These are phyloP conservation scores for Stipa capillata DNA, from an alignment of 176 grass and related monocot genomes.

Conservation along the genomic window DNA sequence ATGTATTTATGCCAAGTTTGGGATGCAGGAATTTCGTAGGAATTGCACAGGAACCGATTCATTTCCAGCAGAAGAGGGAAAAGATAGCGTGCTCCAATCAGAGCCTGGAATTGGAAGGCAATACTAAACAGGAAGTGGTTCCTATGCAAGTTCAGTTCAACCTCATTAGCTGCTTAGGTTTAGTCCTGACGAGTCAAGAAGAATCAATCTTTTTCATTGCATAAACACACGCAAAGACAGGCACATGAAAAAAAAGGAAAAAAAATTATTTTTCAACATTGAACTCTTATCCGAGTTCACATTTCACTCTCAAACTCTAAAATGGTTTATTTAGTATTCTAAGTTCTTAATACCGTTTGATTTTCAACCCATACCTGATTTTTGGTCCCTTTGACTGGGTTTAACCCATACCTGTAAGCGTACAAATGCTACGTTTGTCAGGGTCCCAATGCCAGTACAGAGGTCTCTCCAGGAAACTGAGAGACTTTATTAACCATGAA, in stretches of 20 bases:
- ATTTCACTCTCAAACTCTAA: no score
- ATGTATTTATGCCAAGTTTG: neutral
- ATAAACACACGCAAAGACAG: neutral
- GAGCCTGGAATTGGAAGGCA: neutral
- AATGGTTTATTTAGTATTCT: no score
- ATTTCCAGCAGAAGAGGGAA: no score
- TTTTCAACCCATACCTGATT: no score
- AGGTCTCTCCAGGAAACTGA: conserved; percentile 69
- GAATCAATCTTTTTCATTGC: neutral
- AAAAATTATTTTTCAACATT: no score
- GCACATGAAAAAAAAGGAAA: neutral
- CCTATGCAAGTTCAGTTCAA: neutral
- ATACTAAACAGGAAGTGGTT: neutral
- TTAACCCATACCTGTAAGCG: neutral
- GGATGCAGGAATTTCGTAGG: no score
- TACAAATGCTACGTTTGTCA: conserved; percentile 93
- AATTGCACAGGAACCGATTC: no score
- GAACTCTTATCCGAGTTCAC: no score
- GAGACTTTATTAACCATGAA: conserved; percentile 86
- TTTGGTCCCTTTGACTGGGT: no score
- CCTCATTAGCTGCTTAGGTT: neutral
- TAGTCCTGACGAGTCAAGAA: neutral
- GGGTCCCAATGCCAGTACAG: conserved; percentile 80
- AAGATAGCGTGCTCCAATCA: neutral
- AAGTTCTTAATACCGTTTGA: no score